A percentile compares a stretch with the other conserved stretches of the same genome.
These are phyloP conservation scores for Galerina marginata DNA, from an alignment of 768 basidiomycete species.

Conservation along the genomic window DNA sequence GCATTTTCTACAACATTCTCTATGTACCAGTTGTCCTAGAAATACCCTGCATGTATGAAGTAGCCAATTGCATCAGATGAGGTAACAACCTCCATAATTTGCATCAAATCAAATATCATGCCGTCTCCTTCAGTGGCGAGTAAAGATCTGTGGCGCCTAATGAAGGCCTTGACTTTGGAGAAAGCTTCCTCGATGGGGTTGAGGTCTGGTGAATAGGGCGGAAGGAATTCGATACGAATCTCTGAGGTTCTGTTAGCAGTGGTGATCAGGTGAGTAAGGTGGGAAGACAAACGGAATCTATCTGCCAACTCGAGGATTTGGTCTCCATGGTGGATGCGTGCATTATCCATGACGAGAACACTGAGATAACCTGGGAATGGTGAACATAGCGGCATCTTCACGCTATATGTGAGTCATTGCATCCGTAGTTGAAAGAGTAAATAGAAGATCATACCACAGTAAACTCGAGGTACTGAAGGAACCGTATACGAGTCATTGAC, in stretches of 20 bases:
- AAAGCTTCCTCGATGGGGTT: constrained; percentile 48
- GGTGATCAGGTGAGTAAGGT: neutral
- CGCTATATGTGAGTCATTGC: neutral
- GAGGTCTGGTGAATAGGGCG: constrained; percentile 44
- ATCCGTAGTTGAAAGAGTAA: neutral
- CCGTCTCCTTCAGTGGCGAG: constrained; percentile 9
- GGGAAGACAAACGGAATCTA: constrained; percentile 18
- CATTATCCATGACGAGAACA: constrained; percentile 41
- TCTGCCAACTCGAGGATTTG: constrained; percentile 30
- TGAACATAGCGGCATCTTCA: constrained; percentile 27
- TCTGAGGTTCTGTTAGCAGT: constrained; percentile 15
- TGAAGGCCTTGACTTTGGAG: constrained; percentile 38
- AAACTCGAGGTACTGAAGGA: constrained; percentile 11
- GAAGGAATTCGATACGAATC: constrained; percentile 35
- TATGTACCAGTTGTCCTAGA: too few species aligned
- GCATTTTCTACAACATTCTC: too few species aligned
- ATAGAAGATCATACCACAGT: constrained; percentile 1
- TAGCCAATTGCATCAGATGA: too few species aligned
- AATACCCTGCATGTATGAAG: too few species aligned
- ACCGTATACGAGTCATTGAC: constrained; percentile 11
- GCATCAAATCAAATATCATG: constrained; percentile 26
- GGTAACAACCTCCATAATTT: constrained; percentile 32
- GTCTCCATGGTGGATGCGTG: constrained; percentile 35
- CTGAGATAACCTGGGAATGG: constrained; percentile 33
- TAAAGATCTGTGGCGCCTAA: constrained; percentile 25